Evolutionary conservation across 176 grass and related monocot genomes (phyloP).

Genomic region (Typha latifolia): DNA sequence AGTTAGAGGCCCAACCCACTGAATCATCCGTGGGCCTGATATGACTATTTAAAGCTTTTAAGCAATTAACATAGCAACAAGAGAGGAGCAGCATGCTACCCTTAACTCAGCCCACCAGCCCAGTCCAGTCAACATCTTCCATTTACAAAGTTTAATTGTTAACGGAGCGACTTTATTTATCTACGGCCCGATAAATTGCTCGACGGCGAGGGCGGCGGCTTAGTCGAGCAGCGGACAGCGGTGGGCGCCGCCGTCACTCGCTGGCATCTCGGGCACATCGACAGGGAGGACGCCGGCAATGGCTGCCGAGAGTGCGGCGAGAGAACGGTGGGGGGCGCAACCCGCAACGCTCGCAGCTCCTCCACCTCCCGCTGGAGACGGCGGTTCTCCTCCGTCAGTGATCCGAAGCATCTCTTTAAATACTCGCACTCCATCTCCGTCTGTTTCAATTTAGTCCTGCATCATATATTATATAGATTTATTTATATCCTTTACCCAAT

Average conservation of each 20-base stretch:
- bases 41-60: too few relatives aligned
- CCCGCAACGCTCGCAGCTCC: constrained; percentile 77
- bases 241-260: constrained; percentile 47
- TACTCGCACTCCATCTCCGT: constrained; percentile 99
- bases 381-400: constrained; percentile 95
- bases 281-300: constrained; percentile 73
- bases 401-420: constrained; percentile 90
- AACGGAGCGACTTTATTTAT: too few relatives aligned
- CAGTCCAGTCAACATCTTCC: too few relatives aligned
- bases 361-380: constrained; percentile 89
- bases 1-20: too few relatives aligned
- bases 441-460: constrained; percentile 98
- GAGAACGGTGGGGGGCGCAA: constrained; percentile 83
- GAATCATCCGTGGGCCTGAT: too few relatives aligned
- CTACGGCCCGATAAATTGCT: too few relatives aligned
- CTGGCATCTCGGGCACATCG: constrained; percentile 96
- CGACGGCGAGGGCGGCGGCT: too few relatives aligned
- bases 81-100: too few relatives aligned
- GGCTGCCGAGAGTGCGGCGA: constrained; percentile 78
- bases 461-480: background rate
- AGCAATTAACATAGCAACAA: too few relatives aligned
- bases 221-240: background rate
- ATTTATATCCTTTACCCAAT: too few relatives aligned
- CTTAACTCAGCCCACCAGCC: too few relatives aligned
- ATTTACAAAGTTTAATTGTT: too few relatives aligned